These are phyloP conservation scores for Nematodospora valgi DNA, from an alignment of 805 yeast species.

Conservation along the genomic window DNA sequence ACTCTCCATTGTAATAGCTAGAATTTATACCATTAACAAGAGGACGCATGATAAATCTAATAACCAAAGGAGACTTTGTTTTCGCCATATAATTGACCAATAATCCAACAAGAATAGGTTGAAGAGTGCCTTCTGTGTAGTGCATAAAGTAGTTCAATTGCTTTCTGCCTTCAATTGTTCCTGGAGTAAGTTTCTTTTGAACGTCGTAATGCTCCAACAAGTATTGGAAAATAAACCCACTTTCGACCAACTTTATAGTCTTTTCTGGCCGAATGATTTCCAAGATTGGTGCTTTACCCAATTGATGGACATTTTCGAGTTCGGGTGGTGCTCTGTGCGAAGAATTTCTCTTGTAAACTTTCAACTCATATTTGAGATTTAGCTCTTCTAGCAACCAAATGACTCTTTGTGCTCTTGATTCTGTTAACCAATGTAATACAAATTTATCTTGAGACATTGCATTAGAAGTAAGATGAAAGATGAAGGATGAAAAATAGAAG, in stretches of 20 bases:
- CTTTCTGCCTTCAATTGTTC: conserved; percentile 36
- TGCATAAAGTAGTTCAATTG: conserved; percentile 48
- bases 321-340: conserved; percentile 28
- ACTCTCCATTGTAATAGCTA: conserved; percentile 24
- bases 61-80: conserved; percentile 24
- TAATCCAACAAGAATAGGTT: conserved; percentile 37
- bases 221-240: conserved; percentile 55
- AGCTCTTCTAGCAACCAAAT: conserved; percentile 35
- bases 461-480: background rate
- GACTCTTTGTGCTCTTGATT: conserved; percentile 33
- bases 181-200: conserved; percentile 33
- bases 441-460: background rate
- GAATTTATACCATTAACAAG: conserved; percentile 21
- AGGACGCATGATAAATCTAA: conserved; percentile 17
- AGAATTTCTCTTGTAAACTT: conserved; percentile 20
- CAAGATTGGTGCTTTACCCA: conserved; percentile 31
- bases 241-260: conserved; percentile 43
- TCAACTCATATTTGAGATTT: conserved; percentile 27
- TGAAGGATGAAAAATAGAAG: background rate
- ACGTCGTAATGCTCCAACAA: conserved; percentile 48
- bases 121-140: conserved; percentile 60
- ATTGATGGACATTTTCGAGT: conserved; percentile 25
- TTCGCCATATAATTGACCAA: conserved; percentile 27
- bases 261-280: conserved; percentile 22
- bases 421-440: conserved; percentile 4